Base-by-base conservation (phyloP, 2,329 filamentous ascomycete species). In the Alternaria panax region DNA sequence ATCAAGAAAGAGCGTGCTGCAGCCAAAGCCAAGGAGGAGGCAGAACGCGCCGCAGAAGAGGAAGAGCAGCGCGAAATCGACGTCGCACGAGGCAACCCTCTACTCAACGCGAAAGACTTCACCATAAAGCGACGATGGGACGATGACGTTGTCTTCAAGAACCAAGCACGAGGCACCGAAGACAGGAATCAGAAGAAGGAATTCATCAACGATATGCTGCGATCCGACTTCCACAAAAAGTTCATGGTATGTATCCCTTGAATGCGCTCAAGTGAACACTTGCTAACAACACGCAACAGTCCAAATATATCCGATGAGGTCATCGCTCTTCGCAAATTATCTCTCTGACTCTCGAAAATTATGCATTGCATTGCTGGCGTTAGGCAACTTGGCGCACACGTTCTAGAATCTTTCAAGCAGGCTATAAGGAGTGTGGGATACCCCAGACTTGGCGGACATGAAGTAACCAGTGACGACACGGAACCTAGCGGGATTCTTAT, bases 91-190 rank as follows among this genome's bases (percentile, higher is more conserved):
- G 95, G 95, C 7, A 99, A 99, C 77, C 95, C 95, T 38, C 81
- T 99, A 51, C 85, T 99, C 57, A 97, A 98, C 69, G 76, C 85
- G 0, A 91, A 92, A 76, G 93, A 97, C 69, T 98, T 96, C 77
- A 93, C 90, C 59, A 89, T 97, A 73, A 97, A 97, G 85, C 84
- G 92, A 68, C 83, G 93, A 69, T 99, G 95, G 95, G 95, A 99
- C 70, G 95, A 99, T 72, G 95, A 99, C 76, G 95, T 99, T 12
- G 93, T 99, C 3, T 99, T 99, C 82, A 98, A 97, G 83, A 99
- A 99, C 79, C 95, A 99, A 81, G 95, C 94, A 32, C 87, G 95
- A 59, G 95, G 94, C 8, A 97, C 93, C 0, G 94, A 98, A 75
- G 92, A 97, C 64, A 93, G 90, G 82, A 88, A 90, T 64, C 93